Conservation (phyloP, 1,284 basidiomycete species). For the Fereydounia khargensis region DNA sequence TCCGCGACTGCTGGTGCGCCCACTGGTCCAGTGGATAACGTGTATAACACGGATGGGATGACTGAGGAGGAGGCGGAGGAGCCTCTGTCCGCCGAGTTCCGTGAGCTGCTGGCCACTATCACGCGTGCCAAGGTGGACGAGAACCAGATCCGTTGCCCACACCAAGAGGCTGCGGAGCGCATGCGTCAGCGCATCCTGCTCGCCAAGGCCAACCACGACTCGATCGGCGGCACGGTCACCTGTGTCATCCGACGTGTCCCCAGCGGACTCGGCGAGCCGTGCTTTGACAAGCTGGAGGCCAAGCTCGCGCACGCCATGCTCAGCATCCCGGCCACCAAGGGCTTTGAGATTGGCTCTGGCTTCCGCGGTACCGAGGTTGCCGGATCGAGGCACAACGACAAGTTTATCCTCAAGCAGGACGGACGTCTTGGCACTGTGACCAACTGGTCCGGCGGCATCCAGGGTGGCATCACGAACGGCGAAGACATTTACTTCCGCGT, state of each 20-base stretch:
- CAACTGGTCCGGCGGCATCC: conserved; percentile 96
- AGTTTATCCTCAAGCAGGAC: conserved; percentile 71
- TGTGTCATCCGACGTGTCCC: conserved; percentile 91
- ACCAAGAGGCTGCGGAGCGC: conserved; percentile 76
- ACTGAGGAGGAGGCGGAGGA: conserved; percentile 71
- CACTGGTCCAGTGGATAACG: conserved; percentile 41
- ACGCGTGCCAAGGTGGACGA: conserved; percentile 86
- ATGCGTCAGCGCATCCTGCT: conserved; percentile 94
- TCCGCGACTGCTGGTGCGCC: conserved; percentile 58
- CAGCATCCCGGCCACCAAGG: conserved; percentile 96
- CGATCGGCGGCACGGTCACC: conserved; percentile 94
- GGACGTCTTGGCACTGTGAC: conserved; percentile 78
- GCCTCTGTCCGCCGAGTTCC: conserved; percentile 78
- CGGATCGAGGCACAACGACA: conserved; percentile 89
- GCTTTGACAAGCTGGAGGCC: conserved; percentile 98
- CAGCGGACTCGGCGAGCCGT: conserved; percentile 89
- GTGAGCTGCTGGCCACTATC: conserved; percentile 73
- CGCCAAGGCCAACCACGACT: conserved; percentile 86
- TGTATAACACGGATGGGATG: conserved; percentile 62
- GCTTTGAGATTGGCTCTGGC: conserved; percentile 95
- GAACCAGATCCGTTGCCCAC: conserved; percentile 85
- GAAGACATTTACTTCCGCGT: conserved; percentile 97
- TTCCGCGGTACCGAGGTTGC: conserved; percentile 94
- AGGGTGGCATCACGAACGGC: conserved; percentile 96
- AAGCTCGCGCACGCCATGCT: conserved; percentile 96